Evolutionary conservation across 768 basidiomycete species (phyloP).

Genomic region (Boletus fagicola): DNA sequence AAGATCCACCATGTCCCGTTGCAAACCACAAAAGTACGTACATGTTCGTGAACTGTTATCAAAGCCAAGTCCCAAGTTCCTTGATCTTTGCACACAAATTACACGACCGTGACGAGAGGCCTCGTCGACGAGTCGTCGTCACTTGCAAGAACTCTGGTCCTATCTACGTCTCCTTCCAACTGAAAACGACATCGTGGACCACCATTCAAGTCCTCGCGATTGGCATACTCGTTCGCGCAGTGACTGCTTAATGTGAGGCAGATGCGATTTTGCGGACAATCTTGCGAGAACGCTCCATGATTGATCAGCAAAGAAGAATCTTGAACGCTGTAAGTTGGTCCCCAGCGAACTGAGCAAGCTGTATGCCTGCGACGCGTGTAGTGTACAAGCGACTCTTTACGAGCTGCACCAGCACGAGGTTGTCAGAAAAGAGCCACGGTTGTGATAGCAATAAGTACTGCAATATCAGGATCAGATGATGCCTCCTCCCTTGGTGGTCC

Average conservation of each 20-base stretch:
- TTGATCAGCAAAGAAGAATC: neutral
- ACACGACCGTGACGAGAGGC: neutral
- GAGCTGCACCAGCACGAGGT: too few relatives aligned
- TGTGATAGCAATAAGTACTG: too few relatives aligned
- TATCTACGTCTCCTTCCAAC: neutral
- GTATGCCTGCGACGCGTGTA: too few relatives aligned
- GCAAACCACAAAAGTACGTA: neutral
- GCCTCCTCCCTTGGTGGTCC: too few relatives aligned
- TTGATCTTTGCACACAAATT: neutral
- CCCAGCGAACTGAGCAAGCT: neutral
- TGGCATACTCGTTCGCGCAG: neutral
- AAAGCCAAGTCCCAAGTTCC: neutral
- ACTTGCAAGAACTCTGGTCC: too few relatives aligned
- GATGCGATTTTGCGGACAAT: neutral
- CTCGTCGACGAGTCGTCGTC: too few relatives aligned
- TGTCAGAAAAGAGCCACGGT: too few relatives aligned
- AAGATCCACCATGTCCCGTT: neutral
- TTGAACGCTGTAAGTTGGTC: neutral
- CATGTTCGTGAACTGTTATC: neutral
- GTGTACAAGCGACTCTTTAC: too few relatives aligned
- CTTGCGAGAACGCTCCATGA: slow-evolving; percentile 5
- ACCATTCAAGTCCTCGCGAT: neutral
- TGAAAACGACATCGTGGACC: neutral
- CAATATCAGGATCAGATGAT: too few relatives aligned
- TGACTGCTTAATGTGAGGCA: neutral